These are phyloP conservation scores for Globisporangium echinulatum DNA, from an alignment of 352 stramenopile species.

Conservation along the genomic window DNA sequence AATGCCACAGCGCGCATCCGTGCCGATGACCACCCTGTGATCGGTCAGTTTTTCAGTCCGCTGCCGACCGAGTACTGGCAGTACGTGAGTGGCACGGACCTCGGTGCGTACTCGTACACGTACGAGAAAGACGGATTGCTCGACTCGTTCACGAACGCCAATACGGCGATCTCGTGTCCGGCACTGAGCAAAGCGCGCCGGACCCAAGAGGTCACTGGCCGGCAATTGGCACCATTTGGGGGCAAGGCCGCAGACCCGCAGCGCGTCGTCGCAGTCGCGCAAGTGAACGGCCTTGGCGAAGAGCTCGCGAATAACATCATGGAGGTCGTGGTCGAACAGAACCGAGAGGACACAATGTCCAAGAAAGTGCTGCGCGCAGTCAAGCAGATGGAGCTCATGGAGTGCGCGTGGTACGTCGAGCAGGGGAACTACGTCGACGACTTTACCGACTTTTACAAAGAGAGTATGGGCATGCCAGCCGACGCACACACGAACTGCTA, in stretches of 20 bases:
- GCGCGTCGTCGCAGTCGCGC: neutral
- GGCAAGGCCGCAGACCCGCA: neutral
- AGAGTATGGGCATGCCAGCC: conserved; percentile 15
- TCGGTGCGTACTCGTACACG: conserved; percentile 54
- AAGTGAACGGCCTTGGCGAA: neutral
- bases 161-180: conserved; percentile 5
- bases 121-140: conserved; percentile 54
- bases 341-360: neutral
- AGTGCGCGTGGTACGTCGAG: conserved; percentile 30
- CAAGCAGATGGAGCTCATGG: conserved; percentile 29
- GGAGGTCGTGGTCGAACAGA: neutral
- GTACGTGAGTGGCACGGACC: conserved; percentile 39
- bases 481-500: conserved; percentile 14
- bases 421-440: conserved; percentile 19
- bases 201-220: conserved; percentile 1
- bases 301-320: neutral
- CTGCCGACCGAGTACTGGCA: conserved; percentile 58
- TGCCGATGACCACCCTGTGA: conserved; percentile 34
- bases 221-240: neutral
- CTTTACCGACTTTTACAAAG: conserved; percentile 17
- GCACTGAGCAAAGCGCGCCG: conserved; percentile 5
- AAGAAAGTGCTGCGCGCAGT: neutral
- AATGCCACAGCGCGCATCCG: conserved; percentile 15
- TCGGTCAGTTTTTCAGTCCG: conserved; percentile 40
- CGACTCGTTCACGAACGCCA: conserved; percentile 7